Evolutionary conservation across 768 basidiomycete species (phyloP).

Genomic region (Auricularia heimuer): DNA sequence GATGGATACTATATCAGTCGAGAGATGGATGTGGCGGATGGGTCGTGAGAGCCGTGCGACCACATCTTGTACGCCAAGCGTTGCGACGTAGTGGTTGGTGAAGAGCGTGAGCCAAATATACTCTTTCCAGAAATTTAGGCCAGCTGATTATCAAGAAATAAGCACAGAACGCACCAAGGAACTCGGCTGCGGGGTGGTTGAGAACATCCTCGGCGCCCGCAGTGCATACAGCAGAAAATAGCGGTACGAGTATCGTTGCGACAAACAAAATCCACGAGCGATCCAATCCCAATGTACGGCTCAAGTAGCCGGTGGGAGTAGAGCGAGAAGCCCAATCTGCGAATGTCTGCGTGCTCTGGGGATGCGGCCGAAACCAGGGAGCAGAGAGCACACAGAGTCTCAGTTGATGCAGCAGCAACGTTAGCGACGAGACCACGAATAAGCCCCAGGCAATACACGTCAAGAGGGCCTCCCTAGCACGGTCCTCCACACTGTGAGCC

Average conservation of each 20-base stretch:
- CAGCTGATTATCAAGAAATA: not conserved
- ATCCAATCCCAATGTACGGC: conserved; percentile 38
- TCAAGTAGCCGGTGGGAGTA: conserved; percentile 32
- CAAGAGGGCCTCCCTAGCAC: conserved; percentile 11
- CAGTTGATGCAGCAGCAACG: conserved; percentile 37
- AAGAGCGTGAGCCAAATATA: conserved; percentile 62
- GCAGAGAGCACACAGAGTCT: conserved; percentile 33
- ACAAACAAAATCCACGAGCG: conserved; percentile 43
- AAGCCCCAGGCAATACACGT: conserved; percentile 24
- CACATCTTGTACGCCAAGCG: conserved; percentile 49
- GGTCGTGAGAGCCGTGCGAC: conserved; percentile 38
- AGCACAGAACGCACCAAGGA: conserved; percentile 44
- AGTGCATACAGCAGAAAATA: conserved; percentile 69
- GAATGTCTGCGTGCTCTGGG: conserved; percentile 30
- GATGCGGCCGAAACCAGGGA: conserved; percentile 30
- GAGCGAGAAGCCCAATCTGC: conserved; percentile 37
- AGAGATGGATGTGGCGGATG: conserved; percentile 44
- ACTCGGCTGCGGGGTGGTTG: conserved; percentile 50
- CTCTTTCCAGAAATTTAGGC: conserved; percentile 29
- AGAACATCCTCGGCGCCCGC: conserved; percentile 45
- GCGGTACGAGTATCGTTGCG: conserved; percentile 42
- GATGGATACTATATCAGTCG: conserved; percentile 40
- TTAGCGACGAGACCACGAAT: conserved; percentile 34
- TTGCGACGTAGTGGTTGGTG: conserved; percentile 58
- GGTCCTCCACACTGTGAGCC: too few relatives aligned